Conservation (phyloP, 345 rosid genomes). For the Mangifera indica region DNA sequence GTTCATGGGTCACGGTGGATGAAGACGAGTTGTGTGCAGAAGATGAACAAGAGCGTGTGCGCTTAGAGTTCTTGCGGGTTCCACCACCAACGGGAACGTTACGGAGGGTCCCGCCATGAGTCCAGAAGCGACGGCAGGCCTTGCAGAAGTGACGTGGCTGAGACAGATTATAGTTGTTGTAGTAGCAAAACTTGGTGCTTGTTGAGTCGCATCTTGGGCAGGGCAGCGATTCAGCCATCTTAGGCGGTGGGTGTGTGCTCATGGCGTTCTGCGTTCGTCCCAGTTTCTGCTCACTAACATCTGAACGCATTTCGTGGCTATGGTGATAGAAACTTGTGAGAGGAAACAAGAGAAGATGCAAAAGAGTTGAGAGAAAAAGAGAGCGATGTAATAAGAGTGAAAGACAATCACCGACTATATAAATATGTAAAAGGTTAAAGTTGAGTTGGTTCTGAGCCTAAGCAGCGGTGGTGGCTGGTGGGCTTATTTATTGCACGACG, state of each 20-base stretch:
- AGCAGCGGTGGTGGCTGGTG: not conserved
- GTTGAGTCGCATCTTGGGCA: constrained; percentile 59
- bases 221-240: constrained; percentile 37
- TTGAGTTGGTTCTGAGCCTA: not conserved
- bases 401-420: not conserved
- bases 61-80: constrained; percentile 55
- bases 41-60: constrained; percentile 35
- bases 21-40: constrained; percentile 22
- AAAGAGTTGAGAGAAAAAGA: constrained; percentile 2
- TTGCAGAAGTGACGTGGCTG: constrained; percentile 77
- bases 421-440: too few species aligned
- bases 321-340: not conserved
- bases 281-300: constrained; percentile 28
- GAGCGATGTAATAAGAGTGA: not conserved
- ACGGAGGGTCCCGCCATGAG: constrained; percentile 69
- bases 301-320: constrained; percentile 32
- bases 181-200: constrained; percentile 68
- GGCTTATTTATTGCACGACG: not conserved
- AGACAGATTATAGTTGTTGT: constrained; percentile 63
- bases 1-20: constrained; percentile 30
- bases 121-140: constrained; percentile 73
- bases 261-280: constrained; percentile 15
- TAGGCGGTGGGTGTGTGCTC: constrained; percentile 30
- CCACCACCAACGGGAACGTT: constrained; percentile 67
- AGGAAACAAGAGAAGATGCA: not conserved